Evolutionary conservation across 2,329 filamentous ascomycete genomes (phyloP).

Genomic region (Dendrostoma leiphaemia): DNA sequence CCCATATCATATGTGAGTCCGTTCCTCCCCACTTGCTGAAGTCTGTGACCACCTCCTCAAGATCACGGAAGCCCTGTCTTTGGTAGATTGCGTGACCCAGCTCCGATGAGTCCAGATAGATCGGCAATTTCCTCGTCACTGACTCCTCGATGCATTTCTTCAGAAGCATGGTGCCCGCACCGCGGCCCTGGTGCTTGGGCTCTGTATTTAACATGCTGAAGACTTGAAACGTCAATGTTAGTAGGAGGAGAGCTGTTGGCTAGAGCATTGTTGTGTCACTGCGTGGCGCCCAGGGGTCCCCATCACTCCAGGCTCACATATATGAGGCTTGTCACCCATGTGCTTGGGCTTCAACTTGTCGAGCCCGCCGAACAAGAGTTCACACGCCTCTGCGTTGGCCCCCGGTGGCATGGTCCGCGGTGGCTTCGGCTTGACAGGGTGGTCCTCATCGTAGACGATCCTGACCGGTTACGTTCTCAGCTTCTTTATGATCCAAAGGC

Average conservation of each 20-base stretch:
- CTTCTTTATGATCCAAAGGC: too few relatives aligned
- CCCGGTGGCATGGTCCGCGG: constrained; percentile 24
- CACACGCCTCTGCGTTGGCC: constrained; percentile 30
- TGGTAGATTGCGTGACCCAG: constrained; percentile 35
- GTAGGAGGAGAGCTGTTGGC: too few relatives aligned
- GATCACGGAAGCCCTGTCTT: constrained; percentile 37
- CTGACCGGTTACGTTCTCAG: too few relatives aligned
- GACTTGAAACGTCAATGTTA: constrained; percentile 25
- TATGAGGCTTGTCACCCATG: constrained; percentile 23
- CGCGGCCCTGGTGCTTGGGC: constrained; percentile 39
- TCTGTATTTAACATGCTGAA: constrained; percentile 37
- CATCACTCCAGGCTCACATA: constrained; percentile 27
- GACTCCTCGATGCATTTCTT: constrained; percentile 36
- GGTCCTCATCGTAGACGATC: constrained; percentile 15
- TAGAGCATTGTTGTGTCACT: too few relatives aligned
- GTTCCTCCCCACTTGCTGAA: constrained; percentile 30
- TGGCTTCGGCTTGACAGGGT: constrained; percentile 19
- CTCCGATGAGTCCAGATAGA: constrained; percentile 36
- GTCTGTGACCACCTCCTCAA: constrained; percentile 27
- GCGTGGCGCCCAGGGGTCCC: too few relatives aligned
- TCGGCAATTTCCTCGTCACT: constrained; percentile 30
- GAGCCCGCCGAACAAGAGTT: constrained; percentile 28
- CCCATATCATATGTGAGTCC: constrained; percentile 23
- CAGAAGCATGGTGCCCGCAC: constrained; percentile 37
- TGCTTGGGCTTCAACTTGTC: constrained; percentile 19